phyloP scores from a whole-genome alignment of 305 asterid species.

The Fraxinus sp. region DNA sequence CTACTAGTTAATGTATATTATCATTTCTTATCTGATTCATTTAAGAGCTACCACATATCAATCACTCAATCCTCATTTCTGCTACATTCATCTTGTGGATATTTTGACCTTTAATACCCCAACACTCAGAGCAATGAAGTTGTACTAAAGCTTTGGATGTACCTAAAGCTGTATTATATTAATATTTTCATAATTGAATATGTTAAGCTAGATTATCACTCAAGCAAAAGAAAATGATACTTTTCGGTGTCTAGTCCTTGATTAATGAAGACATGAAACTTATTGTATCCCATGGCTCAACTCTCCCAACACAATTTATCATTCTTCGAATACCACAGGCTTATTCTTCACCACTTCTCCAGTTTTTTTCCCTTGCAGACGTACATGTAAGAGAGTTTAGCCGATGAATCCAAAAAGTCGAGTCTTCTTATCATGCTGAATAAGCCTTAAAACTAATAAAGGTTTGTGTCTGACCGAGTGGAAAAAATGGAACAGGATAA shows the following conservation, averaged over 20 bases:
- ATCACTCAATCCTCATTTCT: neutral
- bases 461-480: neutral
- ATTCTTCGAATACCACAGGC: neutral
- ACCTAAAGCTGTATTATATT: neutral
- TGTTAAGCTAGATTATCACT: neutral
- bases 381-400: neutral
- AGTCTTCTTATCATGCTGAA: neutral
- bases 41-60: neutral
- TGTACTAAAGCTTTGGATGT: neutral
- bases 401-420: neutral
- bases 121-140: neutral
- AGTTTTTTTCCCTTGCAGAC: neutral
- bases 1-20: no score
- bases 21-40: no score
- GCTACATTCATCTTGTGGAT: neutral
- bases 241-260: neutral
- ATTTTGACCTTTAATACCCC: neutral
- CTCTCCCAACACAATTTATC: neutral
- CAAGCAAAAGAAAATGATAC: neutral
- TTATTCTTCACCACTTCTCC: neutral
- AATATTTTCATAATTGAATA: neutral
- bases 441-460: neutral
- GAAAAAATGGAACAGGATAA: neutral
- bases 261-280: neutral
- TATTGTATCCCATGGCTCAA: neutral